Conservation (phyloP, 306 rosid genomes). For the Cucurbita maxima region DNA sequence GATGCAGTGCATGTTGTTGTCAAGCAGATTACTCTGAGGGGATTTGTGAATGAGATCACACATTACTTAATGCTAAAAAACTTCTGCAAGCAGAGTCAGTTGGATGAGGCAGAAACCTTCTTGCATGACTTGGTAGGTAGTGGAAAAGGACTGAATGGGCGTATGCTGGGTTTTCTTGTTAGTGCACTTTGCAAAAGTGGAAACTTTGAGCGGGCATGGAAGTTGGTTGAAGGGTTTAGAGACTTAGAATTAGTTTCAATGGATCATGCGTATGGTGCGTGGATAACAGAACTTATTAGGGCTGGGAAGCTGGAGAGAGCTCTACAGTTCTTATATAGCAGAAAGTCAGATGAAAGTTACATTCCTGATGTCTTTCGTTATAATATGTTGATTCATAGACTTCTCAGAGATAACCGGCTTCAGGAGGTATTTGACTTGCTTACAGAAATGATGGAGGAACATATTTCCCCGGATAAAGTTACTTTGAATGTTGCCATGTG, state of each 20-base stretch:
- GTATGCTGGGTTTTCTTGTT: conserved; percentile 24
- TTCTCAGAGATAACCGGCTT: conserved; percentile 49
- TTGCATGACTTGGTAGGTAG: conserved; percentile 17
- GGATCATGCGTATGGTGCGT: conserved; percentile 40
- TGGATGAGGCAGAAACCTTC: conserved; percentile 45
- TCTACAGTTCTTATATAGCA: conserved; percentile 30
- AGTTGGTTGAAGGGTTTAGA: conserved; percentile 35
- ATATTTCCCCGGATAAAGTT: conserved; percentile 33
- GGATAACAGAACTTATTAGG: conserved; percentile 40
- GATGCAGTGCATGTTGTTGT: conserved; percentile 30
- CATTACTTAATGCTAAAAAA: conserved; percentile 24
- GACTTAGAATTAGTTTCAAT: conserved; percentile 13
- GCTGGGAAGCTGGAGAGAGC: conserved; percentile 48
- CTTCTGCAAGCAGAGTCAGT: conserved; percentile 33
- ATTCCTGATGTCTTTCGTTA: conserved; percentile 30
- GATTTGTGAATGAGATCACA: conserved; percentile 33
- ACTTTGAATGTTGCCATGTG: conserved; percentile 66
- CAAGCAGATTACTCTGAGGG: conserved; percentile 35
- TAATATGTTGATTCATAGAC: conserved; percentile 44
- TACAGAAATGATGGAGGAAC: conserved; percentile 55
- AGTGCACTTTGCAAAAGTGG: conserved; percentile 33
- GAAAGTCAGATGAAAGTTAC: conserved; percentile 39
- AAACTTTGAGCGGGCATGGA: conserved; percentile 30
- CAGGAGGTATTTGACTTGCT: conserved; percentile 45
- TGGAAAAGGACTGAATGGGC: conserved; percentile 24